Conservation (phyloP, 768 basidiomycete species). For the Imleria badia region DNA sequence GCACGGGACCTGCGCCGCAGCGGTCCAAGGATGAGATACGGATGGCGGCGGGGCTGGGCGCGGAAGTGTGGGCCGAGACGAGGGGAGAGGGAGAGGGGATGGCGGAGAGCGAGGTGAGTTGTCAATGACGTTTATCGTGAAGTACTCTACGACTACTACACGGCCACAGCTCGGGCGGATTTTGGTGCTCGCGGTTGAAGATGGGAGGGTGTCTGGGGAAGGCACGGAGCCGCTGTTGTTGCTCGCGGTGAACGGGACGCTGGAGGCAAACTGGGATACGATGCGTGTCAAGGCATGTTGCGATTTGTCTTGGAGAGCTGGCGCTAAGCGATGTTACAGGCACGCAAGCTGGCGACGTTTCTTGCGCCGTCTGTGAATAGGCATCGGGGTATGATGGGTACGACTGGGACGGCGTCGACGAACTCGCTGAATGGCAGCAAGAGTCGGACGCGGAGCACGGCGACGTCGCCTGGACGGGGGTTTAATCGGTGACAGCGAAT, state of each 20-base stretch:
- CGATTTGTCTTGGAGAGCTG: background rate
- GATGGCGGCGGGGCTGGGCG: slow-evolving; percentile 67
- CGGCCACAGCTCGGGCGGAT: slow-evolving; percentile 62
- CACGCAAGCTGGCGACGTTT: slow-evolving; percentile 31
- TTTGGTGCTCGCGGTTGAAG: slow-evolving; percentile 63
- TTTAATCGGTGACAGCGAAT: slow-evolving; percentile 10
- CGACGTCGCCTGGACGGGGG: slow-evolving; percentile 30
- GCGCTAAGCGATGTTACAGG: slow-evolving; percentile 20
- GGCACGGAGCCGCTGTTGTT: slow-evolving; percentile 56
- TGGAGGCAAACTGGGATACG: slow-evolving; percentile 63
- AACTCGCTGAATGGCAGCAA: slow-evolving; percentile 18
- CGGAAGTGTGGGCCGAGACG: slow-evolving; percentile 79
- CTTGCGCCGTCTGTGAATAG: slow-evolving; percentile 39
- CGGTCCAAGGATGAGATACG: slow-evolving; percentile 72
- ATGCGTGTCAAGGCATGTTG: slow-evolving; percentile 58
- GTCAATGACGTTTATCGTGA: background rate
- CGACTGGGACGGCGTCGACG: background rate
- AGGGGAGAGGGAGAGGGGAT: slow-evolving; percentile 53
- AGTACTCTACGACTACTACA: slow-evolving; percentile 1
- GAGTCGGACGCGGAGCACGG: slow-evolving; percentile 26
- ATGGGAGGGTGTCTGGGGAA: slow-evolving; percentile 21
- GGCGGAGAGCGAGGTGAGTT: slow-evolving; percentile 74
- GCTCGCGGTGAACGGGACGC: slow-evolving; percentile 63
- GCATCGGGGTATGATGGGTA: slow-evolving; percentile 31
- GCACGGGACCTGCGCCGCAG: slow-evolving; percentile 5